Evolutionary conservation across 2,329 filamentous ascomycete genomes (phyloP).

Genomic region (Penicillium decumbens): DNA sequence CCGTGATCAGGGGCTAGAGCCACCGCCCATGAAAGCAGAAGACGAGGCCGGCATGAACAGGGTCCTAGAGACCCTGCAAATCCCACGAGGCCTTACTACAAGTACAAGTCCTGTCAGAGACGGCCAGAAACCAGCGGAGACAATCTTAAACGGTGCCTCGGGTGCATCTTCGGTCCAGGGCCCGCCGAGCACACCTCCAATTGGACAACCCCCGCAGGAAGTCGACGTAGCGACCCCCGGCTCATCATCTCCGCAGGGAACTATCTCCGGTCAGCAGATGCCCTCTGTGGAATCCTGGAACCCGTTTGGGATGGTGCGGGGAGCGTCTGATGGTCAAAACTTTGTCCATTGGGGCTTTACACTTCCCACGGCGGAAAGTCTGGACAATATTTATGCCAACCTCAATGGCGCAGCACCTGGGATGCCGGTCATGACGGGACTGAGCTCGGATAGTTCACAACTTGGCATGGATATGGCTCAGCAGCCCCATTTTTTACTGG

Average conservation of each 20-base stretch:
- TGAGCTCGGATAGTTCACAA: slow-evolving; percentile 27
- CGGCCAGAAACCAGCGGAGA: neutral
- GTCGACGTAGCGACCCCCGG: slow-evolving; percentile 3
- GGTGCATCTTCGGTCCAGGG: slow-evolving; percentile 13
- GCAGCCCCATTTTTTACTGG: slow-evolving; percentile 21
- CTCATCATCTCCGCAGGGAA: slow-evolving; percentile 13
- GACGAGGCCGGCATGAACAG: slow-evolving; percentile 38
- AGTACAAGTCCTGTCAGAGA: neutral
- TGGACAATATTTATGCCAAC: slow-evolving; percentile 34
- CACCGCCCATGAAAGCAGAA: slow-evolving; percentile 38
- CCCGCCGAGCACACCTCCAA: slow-evolving; percentile 8
- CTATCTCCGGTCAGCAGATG: slow-evolving; percentile 8
- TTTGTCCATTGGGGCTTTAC: slow-evolving; percentile 33
- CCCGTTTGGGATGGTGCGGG: slow-evolving; percentile 22
- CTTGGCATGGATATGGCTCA: slow-evolving; percentile 27
- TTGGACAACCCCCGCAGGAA: slow-evolving; percentile 8
- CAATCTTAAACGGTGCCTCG: neutral
- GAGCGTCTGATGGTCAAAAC: slow-evolving; percentile 21
- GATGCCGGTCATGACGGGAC: slow-evolving; percentile 18
- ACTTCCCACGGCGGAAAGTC: slow-evolving; percentile 36
- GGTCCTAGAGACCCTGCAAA: slow-evolving; percentile 37
- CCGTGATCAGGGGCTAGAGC: slow-evolving; percentile 38
- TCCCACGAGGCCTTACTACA: slow-evolving; percentile 25
- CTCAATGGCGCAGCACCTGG: slow-evolving; percentile 19
- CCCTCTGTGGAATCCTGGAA: slow-evolving; percentile 18